Evolutionary conservation across 2,329 filamentous ascomycete species (phyloP), one percentile per base, ranked within the genome.

Genomic region (Cercospora berteroae): DNA sequence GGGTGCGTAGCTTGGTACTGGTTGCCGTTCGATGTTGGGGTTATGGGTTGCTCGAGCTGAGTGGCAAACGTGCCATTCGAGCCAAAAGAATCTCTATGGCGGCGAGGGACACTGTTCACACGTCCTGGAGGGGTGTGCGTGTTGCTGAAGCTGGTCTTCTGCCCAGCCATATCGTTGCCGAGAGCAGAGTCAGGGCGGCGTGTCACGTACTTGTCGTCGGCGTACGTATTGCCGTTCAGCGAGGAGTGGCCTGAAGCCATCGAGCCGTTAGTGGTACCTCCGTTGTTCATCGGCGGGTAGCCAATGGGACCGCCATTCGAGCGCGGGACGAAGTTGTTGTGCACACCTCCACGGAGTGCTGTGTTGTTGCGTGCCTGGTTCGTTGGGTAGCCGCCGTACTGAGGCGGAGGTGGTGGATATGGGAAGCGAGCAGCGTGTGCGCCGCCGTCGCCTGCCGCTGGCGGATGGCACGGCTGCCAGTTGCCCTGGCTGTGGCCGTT

Each of bases 31-130:
- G 44, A 13, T 23, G 52, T 8, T 31, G 52, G 48, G 2, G 48
- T 10, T 25, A 57, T 27, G 31, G 33, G 13, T 1, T 56, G 48
- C 12, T 9, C 27, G 18, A 52, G 33, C 39, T 67, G 66, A 2
- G 66, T 67, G 8, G 66, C 66, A 18, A 67, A 67, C 6, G 66
- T 65, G 39, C 23, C 58, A 42, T 59, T 48, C 13, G 66, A 67
- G 18, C 29, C 25, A 18, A 63, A 56, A 20, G 61, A 63, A 18
- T 42, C 61, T 16, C 61, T 50, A n/a, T 42, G 31, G 52, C 52
- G 52, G 25, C 52, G 52, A 27, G 52, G 52, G 16, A 57, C 52
- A 18, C 25, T 57, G 23, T 57, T 57, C 25, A 57, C 52, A 7
- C 52, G 52, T n/a, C 20, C 16, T 5, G 52, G 52, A 13, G 52